Evolutionary conservation across 148 eudicot species (phyloP), one percentile per base, ranked within the genome.

Genomic region (Tetragonia tetragonoides): DNA sequence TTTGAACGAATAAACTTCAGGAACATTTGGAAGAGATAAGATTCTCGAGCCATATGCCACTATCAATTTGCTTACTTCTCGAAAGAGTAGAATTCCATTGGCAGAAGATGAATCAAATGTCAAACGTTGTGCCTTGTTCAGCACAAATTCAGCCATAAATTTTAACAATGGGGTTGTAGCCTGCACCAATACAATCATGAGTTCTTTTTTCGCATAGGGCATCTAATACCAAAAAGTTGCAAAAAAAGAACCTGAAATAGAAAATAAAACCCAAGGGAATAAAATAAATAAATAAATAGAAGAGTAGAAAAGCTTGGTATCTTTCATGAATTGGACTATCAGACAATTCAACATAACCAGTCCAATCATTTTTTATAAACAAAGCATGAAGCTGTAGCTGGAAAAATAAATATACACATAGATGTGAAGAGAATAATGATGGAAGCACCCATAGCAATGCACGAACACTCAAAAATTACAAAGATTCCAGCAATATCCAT

Each of bases 91-190:
- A 76, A 96, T 96, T 80, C 99, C 99, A 80, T 93, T 93, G 41
- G 97, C 95, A 75, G 99, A 96, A 34, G 99, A 96, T 7, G 97
- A 89, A 77, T 96, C 98, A 83, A 96, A 96, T 18, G 97, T 90
- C 88, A 96, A 80, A 59, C 99, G 91, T 70, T 93, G 97, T 78
- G 97, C 91, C 81, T 91, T 93, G 84, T 96, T 96, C 78, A 89
- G 83, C 78, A 96, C 99, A 82, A 96, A 93, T 81, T 96, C 99
- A 53, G 95, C 92, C 98, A 96, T 86, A 81, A 96, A 93, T 84
- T 96, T 96, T 61, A 96, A 79, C 75, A 96, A 79, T 56, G 99
- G 99, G 66, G 95, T 96, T 46, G 98, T 91, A 76, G 93, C 99
- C 99, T 96, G 92, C 77, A 82, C 59, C 74, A 56, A 42, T 9